Evolutionary conservation across 2,329 filamentous ascomycete genomes (phyloP), one percentile per base, ranked within the genome.

Genomic region (Chalaropsis thielavioides): DNA sequence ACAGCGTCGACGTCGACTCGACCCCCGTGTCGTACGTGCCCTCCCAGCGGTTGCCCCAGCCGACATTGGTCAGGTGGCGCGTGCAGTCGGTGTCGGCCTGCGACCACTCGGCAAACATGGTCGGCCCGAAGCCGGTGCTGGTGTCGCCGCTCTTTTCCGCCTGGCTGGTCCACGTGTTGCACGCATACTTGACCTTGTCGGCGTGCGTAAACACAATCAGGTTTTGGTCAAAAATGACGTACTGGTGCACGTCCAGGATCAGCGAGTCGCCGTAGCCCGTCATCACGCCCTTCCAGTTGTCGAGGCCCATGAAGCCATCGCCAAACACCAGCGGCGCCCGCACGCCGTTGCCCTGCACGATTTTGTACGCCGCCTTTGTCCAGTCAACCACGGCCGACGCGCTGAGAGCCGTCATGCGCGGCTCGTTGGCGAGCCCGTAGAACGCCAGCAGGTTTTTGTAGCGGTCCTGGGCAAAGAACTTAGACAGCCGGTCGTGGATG

Each of bases 11-110:
- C 11, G 80, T 82, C 17, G 77, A 79, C 1, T 76, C 71, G 72
- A 87, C 84, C 64, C 86, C 86, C 60, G 85, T 86, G 70, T 87
- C 79, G 71, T 90, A 85, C 0, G 90, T 95, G 64, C 94, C 94
- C 72, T 90, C 88, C 94, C 94, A 99, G 64, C 94, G 87, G 61
- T 86, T 92, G 58, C 94, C 94, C 72, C 86, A 84, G 70, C 87
- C 87, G 44, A 96, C 90, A 75, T 96, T 92, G 75, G 95, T 97
- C 71, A 99, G 83, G 75, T 89, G 85, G 67, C 81, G 75, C 0
- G 91, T 86, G 77, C 94, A 99, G 77, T 99, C 94, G 0, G 94
- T 96, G 75, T 99, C 94, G 46, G 94, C 92, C 77, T 97, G 92
- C 0, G 88, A 92, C 91, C 92, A 99, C 79, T 99, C 94, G 69